A percentile compares a stretch with the other conserved stretches of the same genome.
phyloP scores from a whole-genome alignment of 306 rosid genomes.

The Pyrus pyrifolia region DNA sequence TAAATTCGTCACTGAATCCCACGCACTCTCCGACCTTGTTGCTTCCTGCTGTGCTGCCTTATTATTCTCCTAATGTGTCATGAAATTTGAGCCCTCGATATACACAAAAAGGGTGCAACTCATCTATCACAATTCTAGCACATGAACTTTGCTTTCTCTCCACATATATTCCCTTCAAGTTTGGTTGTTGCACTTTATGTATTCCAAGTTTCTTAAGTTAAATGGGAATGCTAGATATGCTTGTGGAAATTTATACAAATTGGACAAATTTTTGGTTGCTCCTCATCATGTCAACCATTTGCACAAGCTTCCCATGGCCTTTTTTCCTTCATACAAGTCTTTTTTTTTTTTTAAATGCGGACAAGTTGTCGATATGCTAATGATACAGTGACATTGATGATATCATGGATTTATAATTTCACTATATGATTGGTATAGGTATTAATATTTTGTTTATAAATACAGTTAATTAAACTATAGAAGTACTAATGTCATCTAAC shows the following conservation, averaged over 20 bases:
- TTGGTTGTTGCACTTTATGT: not conserved
- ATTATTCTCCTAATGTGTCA: slow-evolving; percentile 22
- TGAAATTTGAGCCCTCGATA: slow-evolving; percentile 21
- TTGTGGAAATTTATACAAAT: not conserved
- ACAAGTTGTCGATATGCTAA: no score
- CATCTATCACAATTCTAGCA: not conserved
- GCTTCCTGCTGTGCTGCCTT: not conserved
- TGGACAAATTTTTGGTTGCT: not conserved
- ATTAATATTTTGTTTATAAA: no score
- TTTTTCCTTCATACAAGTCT: no score
- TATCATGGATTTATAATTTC: no score
- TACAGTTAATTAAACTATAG: no score
- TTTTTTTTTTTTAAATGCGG: no score
- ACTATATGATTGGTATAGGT: no score
- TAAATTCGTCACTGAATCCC: slow-evolving; percentile 48
- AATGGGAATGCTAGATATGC: not conserved
- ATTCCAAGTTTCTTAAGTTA: not conserved
- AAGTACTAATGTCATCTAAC: not conserved
- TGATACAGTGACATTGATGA: no score
- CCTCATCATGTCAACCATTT: not conserved
- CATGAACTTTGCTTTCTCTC: not conserved
- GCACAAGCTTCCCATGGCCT: no score
- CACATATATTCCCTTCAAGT: not conserved
- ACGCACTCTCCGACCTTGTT: slow-evolving; percentile 20
- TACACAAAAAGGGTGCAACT: not conserved